These are phyloP conservation scores for Laguncularia racemosa DNA, from an alignment of 345 rosid genomes.

Conservation along the genomic window DNA sequence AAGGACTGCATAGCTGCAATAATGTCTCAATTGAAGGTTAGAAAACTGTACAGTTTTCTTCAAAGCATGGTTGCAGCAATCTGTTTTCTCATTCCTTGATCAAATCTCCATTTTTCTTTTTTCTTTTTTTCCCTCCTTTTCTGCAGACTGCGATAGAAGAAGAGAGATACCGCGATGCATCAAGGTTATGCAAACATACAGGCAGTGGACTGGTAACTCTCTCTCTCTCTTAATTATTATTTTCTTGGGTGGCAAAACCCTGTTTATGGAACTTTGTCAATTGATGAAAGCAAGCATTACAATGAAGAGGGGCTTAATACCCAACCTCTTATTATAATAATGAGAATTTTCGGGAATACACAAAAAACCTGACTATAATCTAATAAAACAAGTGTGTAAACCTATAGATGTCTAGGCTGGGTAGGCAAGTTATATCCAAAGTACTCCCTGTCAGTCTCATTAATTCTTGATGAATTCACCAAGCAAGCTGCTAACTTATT, in stretches of 20 bases:
- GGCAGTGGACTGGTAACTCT: constrained; percentile 84
- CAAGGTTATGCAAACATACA: constrained; percentile 54
- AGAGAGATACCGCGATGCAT: constrained; percentile 91
- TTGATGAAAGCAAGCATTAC: too few relatives aligned
- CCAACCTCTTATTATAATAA: too few relatives aligned
- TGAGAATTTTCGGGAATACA: too few relatives aligned
- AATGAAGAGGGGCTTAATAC: too few relatives aligned
- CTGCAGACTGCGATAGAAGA: constrained; percentile 64
- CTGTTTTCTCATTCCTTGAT: not conserved
- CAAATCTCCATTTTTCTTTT: not conserved
- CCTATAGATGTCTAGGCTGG: too few relatives aligned
- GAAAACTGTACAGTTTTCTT: not conserved
- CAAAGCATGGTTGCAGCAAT: not conserved
- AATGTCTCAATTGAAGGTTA: constrained; percentile 75
- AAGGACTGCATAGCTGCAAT: constrained; percentile 70
- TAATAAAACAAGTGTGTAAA: too few relatives aligned
- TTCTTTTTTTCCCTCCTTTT: constrained; percentile 13
- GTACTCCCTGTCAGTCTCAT: too few relatives aligned
- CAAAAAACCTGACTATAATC: too few relatives aligned
- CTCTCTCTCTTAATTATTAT: constrained; percentile 3
- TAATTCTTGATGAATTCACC: too few relatives aligned
- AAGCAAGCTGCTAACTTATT: too few relatives aligned
- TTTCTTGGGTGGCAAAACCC: not conserved
- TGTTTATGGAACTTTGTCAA: not conserved
- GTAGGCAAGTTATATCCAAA: too few relatives aligned